Percentiles rank a stretch among this genome's conserved stretches.
Conservation (phyloP, 2,329 filamentous ascomycete species). For the Pseudogymnoascus sp. region DNA sequence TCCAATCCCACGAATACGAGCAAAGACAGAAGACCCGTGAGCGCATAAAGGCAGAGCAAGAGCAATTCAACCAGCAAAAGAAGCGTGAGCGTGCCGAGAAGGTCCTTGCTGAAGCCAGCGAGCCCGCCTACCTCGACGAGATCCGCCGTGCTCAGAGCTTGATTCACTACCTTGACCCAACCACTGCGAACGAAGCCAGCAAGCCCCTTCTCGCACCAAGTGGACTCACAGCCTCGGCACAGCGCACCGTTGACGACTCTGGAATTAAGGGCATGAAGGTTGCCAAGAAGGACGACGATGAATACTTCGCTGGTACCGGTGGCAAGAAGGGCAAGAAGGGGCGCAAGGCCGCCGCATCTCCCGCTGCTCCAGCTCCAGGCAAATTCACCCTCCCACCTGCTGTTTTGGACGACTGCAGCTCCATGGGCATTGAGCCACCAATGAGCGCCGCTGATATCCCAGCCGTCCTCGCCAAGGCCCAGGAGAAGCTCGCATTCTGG, state of each 20-base stretch:
- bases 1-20: conserved; percentile 74
- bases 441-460: conserved; percentile 79
- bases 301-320: conserved; percentile 66
- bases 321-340: conserved; percentile 85
- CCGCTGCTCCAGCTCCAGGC: conserved; percentile 38
- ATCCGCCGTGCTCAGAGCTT: conserved; percentile 82
- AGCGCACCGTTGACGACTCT: conserved; percentile 77
- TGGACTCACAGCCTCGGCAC: conserved; percentile 69
- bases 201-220: conserved; percentile 54
- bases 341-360: conserved; percentile 54
- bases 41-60: conserved; percentile 72
- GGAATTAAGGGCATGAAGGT: conserved; percentile 78
- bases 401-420: conserved; percentile 81
- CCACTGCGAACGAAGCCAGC: conserved; percentile 52
- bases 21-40: conserved; percentile 68
- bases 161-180: conserved; percentile 85
- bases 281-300: conserved; percentile 81
- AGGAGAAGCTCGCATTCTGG: conserved; percentile 85
- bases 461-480: conserved; percentile 74
- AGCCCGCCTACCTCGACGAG: conserved; percentile 85
- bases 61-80: conserved; percentile 61
- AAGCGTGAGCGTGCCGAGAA: conserved; percentile 69
- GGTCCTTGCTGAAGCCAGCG: conserved; percentile 71
- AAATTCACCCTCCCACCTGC: conserved; percentile 85
- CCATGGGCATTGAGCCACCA: conserved; percentile 79